Evolutionary conservation across 176 grass and related monocot genomes (phyloP).

Genomic region (Zoysia japonica): DNA sequence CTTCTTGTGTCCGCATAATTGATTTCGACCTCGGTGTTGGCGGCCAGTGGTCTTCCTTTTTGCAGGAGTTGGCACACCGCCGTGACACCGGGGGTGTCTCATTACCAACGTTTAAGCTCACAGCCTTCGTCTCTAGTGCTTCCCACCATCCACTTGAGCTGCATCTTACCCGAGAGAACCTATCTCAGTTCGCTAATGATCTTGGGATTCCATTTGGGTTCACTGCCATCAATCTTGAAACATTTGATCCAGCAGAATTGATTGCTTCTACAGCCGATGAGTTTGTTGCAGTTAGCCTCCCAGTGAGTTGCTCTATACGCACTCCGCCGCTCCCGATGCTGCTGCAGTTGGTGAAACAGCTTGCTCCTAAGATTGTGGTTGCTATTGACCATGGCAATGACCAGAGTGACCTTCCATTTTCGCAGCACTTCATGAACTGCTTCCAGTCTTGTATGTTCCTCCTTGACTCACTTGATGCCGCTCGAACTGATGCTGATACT

Average conservation of each 20-base stretch:
- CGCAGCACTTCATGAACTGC: conserved; percentile 56
- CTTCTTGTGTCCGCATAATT: conserved; percentile 55
- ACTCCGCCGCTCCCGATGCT: conserved; percentile 37
- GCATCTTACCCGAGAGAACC: conserved; percentile 54
- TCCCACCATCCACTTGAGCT: conserved; percentile 59
- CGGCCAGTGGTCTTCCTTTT: conserved; percentile 65
- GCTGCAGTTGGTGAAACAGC: conserved; percentile 61
- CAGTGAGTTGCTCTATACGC: conserved; percentile 42
- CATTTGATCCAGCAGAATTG: conserved; percentile 49
- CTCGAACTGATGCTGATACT: conserved; percentile 42
- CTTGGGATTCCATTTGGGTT: conserved; percentile 66
- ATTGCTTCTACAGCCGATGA: conserved; percentile 34
- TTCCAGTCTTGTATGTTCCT: conserved; percentile 66
- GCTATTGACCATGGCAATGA: conserved; percentile 60
- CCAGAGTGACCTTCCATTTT: conserved; percentile 56
- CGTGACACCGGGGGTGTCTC: conserved; percentile 14
- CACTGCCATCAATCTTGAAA: conserved; percentile 49
- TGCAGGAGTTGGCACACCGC: conserved; percentile 69
- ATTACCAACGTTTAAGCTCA: conserved; percentile 47
- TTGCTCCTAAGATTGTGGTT: conserved; percentile 56
- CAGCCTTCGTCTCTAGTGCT: conserved; percentile 51
- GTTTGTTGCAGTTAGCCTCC: conserved; percentile 59
- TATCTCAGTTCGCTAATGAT: conserved; percentile 50
- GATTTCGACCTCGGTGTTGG: conserved; percentile 72
- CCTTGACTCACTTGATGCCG: conserved; percentile 63